Conservation (phyloP, 73 alveolate species). For the Paraurostyla sp. region DNA sequence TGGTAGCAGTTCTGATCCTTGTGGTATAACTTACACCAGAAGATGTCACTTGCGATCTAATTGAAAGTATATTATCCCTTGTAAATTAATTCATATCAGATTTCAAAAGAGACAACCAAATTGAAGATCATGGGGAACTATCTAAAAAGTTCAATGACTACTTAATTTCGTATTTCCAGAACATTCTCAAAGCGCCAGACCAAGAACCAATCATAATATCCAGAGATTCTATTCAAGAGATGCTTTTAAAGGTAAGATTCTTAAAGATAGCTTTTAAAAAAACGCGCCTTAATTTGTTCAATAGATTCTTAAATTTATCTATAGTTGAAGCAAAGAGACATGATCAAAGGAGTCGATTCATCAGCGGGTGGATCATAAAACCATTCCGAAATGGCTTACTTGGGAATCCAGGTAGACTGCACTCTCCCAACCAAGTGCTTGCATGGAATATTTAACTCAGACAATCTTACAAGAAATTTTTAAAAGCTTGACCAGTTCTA, state of each 20-base stretch:
- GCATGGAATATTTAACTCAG: constrained; percentile 46
- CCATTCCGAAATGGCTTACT: background rate
- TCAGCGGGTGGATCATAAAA: too few relatives aligned
- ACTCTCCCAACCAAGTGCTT: constrained; percentile 35
- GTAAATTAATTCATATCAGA: background rate
- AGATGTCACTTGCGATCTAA: constrained; percentile 60
- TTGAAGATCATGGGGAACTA: background rate
- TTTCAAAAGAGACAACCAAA: constrained; percentile 13
- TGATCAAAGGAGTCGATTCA: background rate
- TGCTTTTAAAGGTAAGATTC: constrained; percentile 53
- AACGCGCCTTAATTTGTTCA: background rate
- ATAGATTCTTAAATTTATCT: background rate
- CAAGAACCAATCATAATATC: constrained; percentile 64
- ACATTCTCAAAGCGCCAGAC: constrained; percentile 17
- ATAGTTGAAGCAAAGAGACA: constrained; percentile 54
- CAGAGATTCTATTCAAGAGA: constrained; percentile 30
- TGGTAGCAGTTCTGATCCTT: constrained; percentile 56
- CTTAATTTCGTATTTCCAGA: constrained; percentile 29
- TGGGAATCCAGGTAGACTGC: background rate
- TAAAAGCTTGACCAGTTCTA: constrained; percentile 40
- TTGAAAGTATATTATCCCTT: constrained; percentile 29
- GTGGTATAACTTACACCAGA: background rate
- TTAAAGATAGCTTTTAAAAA: background rate
- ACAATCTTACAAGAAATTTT: background rate
- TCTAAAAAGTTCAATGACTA: background rate